Evolutionary conservation across 805 yeast genomes (phyloP), one percentile per base, ranked within the genome.

Genomic region (Priceomyces castillae): DNA sequence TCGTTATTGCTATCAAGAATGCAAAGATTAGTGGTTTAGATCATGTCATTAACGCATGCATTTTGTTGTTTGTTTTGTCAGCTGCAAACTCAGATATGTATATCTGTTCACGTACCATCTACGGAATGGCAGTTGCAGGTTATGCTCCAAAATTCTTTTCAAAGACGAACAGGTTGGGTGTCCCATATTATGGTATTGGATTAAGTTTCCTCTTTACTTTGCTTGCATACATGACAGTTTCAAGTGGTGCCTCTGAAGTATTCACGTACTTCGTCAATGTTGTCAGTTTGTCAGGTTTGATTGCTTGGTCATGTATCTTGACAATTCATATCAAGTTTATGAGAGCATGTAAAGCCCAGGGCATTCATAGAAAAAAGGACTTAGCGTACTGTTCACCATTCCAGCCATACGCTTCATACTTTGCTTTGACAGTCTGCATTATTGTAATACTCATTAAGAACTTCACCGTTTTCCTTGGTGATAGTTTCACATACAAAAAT

Each of bases 21-120:
- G 86, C 89, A 14, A 62, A 73, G 15, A 86, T 87, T 48, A 54
- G 60, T 7, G 90, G 80, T 0, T 67, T 88, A 48, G 90, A 90
- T 30, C 85, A 83, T 52, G 74, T 89, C 39, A 71, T 89, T 56
- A 89, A 89, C 61, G 92, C 83, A 2, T 81, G 87, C 61, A 84
- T 89, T 51, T 64, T 89, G 57, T 64, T 86, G 33, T 84, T 86
- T 50, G 90, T 87, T 46, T 77, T 86, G 59, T 84, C 92, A 9
- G 95, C 95, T 37, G 82, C 86, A 9, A 87, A 86, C 67, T 83
- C 90, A 2, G 90, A 83, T 64, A 71, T 86, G 56, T 85, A 84
- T 65, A 81, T 82, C 59, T 86, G 86, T 22, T 80, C 94, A 16
- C 77, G 96, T 74, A 80, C 86, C 9, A 66, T 84, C 15, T 86